Evolutionary conservation across 75 land plant species (phyloP), one percentile per base, ranked within the genome.

Genomic region (Ceratopteris richardii): DNA sequence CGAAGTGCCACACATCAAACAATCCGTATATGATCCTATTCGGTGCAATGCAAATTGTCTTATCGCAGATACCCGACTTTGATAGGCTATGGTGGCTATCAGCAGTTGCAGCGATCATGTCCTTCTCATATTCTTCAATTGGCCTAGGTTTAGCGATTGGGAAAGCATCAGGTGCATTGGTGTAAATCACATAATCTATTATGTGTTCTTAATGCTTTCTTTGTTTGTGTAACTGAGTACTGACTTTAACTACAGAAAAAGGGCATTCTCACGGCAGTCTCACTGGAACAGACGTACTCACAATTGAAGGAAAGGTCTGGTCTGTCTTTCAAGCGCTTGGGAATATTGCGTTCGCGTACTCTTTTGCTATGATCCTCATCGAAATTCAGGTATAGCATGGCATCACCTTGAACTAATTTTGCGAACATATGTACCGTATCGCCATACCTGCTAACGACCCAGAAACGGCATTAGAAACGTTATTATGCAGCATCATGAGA

Each of bases 11-110:
- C 11, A 69, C 55, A 55, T 74, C 74, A 4, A 55, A 68, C 21
- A 75, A 30, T 51, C 29, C 42, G 1, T 87, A 72, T 65, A 87
- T 84, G 88, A 41, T 80, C 1, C 28, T 80, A 13, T 92, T 92
- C 74, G 97, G 93, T 51, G 57, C 62, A 9, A 58, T 78, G 10
- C 86, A 92, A 52, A 58, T 87, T 19, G 31, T 87, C 0, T 26
- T 75, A 22, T 92, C 93, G 1, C 97, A 82, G 47, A 88, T 85
- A 59, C 97, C 97, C 0, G 67, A 85, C 61, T 88, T 88, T 23
- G 79, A 82, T 44, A 65, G 76, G 23, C 65, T 85, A 46, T 77
- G 66, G 46, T 85, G 83, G 74, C 84, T 92, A 21, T 92, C 97
- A 1, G 55, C 70, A 25, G 47, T 87, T 0, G 88, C 97, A 29